phyloP scores from a whole-genome alignment of 306 rosid species.

The Dryas drummondii region DNA sequence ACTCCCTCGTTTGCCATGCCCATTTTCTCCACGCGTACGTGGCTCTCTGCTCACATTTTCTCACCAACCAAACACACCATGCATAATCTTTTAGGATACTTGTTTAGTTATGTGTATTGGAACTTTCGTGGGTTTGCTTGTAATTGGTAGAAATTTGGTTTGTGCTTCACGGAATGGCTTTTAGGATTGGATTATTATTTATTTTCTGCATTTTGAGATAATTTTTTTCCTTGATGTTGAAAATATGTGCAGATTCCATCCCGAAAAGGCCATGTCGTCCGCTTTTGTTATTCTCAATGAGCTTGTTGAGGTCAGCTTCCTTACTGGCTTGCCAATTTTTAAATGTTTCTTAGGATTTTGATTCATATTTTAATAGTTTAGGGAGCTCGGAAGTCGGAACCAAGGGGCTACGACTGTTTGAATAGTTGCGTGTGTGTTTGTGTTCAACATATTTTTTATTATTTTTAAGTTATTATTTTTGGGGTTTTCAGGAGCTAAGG shows the following conservation, averaged over 20 bases:
- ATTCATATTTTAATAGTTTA: slow-evolving; percentile 13
- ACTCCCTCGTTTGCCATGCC: slow-evolving; percentile 79
- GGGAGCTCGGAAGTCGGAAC: slow-evolving; percentile 17
- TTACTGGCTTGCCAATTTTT: slow-evolving; percentile 5
- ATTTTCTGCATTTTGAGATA: not conserved
- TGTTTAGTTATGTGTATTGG: not conserved
- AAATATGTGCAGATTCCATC: slow-evolving; percentile 60
- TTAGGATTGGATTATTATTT: not conserved
- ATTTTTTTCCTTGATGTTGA: slow-evolving; percentile 9
- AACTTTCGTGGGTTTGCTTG: not conserved
- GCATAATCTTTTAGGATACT: not conserved
- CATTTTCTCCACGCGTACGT: slow-evolving; percentile 79
- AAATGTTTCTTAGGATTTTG: slow-evolving; percentile 22
- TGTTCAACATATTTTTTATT: not conserved
- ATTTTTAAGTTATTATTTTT: slow-evolving; percentile 14
- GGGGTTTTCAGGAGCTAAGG: slow-evolving; percentile 67
- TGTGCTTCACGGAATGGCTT: not conserved
- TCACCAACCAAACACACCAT: not conserved
- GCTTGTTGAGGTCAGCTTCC: slow-evolving; percentile 75
- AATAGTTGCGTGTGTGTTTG: not conserved
- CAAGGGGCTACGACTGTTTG: not conserved
- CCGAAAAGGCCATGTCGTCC: slow-evolving; percentile 68
- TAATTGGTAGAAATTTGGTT: not conserved
- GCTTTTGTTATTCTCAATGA: slow-evolving; percentile 78
- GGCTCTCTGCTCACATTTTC: not conserved